A percentile compares a stretch with the other conserved stretches of the same genome.
Conservation (phyloP, 2,329 filamentous ascomycete species). For the Fusarium heterosporum region DNA sequence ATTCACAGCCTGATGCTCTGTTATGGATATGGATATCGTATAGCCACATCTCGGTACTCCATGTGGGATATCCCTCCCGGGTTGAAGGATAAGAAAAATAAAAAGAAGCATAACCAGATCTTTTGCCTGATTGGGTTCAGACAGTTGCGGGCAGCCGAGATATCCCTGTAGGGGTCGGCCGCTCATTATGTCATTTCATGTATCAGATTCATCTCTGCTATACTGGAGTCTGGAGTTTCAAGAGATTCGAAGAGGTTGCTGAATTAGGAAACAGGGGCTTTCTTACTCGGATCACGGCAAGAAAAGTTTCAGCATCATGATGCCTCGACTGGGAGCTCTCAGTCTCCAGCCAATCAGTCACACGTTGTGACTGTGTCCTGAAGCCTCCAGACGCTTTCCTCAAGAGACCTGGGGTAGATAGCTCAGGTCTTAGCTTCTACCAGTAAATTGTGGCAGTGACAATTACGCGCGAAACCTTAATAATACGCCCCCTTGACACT, state of each 20-base stretch:
- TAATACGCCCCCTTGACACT: too few relatives aligned
- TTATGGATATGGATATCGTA: background rate
- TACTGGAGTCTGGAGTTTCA: background rate
- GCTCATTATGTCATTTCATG: constrained; percentile 20
- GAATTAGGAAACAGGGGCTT: constrained; percentile 9
- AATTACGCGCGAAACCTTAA: constrained; percentile 34
- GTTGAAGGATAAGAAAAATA: constrained; percentile 7
- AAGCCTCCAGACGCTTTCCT: background rate
- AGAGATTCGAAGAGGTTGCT: background rate
- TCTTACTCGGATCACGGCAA: constrained; percentile 9
- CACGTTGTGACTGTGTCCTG: background rate
- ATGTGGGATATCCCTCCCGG: constrained; percentile 22
- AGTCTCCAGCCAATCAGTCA: constrained; percentile 9
- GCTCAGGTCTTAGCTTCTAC: background rate
- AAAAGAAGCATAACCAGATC: constrained; percentile 12
- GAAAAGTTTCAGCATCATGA: constrained; percentile 14
- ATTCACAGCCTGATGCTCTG: constrained; percentile 3
- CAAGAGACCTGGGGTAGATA: background rate
- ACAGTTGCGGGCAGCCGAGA: background rate
- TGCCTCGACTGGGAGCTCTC: constrained; percentile 4
- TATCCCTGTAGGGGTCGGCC: constrained; percentile 37
- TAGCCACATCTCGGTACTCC: constrained; percentile 4
- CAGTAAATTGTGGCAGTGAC: constrained; percentile 24
- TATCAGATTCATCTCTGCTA: constrained; percentile 5
- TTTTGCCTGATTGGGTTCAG: constrained; percentile 8